phyloP scores from a whole-genome alignment of 805 yeast genomes.

The Tetrapisispora namnaoensis region DNA sequence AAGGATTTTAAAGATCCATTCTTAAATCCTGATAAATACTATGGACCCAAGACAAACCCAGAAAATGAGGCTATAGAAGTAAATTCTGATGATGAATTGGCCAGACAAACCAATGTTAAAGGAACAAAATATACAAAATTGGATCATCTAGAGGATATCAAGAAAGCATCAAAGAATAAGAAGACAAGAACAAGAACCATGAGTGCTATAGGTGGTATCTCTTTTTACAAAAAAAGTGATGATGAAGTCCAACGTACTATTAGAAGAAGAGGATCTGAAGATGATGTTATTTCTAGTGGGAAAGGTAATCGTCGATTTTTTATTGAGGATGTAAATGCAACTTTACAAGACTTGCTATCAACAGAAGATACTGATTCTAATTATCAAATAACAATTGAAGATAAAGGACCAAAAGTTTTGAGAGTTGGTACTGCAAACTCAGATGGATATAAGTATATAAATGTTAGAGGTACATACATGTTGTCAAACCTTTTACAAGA shows the following conservation, averaged over 20 bases:
- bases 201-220: conserved; percentile 34
- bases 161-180: conserved; percentile 3
- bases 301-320: conserved; percentile 41
- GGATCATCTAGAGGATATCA: background rate
- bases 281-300: conserved; percentile 33
- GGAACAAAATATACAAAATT: background rate
- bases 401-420: conserved; percentile 74
- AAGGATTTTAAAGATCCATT: conserved; percentile 52
- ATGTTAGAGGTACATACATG: conserved; percentile 83
- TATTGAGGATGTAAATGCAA: conserved; percentile 64
- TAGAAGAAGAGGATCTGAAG: conserved; percentile 46
- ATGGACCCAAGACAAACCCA: conserved; percentile 55
- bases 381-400: conserved; percentile 78
- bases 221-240: conserved; percentile 13
- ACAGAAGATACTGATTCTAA: conserved; percentile 81
- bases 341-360: conserved; percentile 56
- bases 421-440: conserved; percentile 77
- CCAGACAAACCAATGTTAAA: background rate
- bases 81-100: background rate
- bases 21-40: conserved; percentile 56
- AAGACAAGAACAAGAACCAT: conserved; percentile 49
- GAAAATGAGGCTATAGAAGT: conserved; percentile 26
- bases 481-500: conserved; percentile 80
- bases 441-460: conserved; percentile 63
- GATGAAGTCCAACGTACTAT: conserved; percentile 11